Evolutionary conservation across 352 stramenopile species (phyloP).

Genomic region (Blastocystis sp.): DNA sequence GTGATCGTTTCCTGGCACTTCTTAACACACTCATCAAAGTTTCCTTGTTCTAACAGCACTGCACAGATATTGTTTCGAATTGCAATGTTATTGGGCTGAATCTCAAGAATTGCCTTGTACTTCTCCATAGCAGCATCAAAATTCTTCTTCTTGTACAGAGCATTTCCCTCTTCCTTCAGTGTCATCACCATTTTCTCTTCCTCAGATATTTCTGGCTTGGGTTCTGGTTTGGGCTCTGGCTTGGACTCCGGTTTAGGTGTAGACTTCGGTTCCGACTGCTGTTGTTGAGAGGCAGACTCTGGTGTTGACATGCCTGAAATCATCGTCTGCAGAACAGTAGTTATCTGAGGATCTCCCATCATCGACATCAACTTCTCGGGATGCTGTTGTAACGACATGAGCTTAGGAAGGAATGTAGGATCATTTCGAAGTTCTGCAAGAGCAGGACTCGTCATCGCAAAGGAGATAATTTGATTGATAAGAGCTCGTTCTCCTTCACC

Average conservation of each 20-base stretch:
- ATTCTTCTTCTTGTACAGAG: slow-evolving; percentile 93
- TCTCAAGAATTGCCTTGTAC: slow-evolving; percentile 91
- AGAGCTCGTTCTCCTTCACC: slow-evolving; percentile 64
- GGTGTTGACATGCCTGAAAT: neutral
- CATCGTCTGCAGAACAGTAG: slow-evolving; percentile 74
- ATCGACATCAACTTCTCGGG: slow-evolving; percentile 78
- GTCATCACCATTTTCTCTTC: slow-evolving; percentile 78
- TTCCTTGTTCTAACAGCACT: slow-evolving; percentile 90
- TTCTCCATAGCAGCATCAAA: slow-evolving; percentile 87
- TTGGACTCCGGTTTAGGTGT: slow-evolving; percentile 72
- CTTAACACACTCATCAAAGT: slow-evolving; percentile 88
- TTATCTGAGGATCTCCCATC: slow-evolving; percentile 79
- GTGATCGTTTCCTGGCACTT: slow-evolving; percentile 85
- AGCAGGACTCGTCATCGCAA: neutral
- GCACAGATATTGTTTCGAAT: slow-evolving; percentile 95
- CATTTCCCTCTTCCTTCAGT: slow-evolving; percentile 90
- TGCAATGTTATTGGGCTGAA: slow-evolving; percentile 91
- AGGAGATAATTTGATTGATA: neutral
- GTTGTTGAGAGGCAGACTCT: neutral
- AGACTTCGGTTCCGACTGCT: neutral
- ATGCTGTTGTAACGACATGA: slow-evolving; percentile 79
- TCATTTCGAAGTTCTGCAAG: slow-evolving; percentile 77
- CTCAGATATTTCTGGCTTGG: slow-evolving; percentile 69
- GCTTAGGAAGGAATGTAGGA: slow-evolving; percentile 80
- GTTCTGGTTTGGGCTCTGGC: slow-evolving; percentile 3